Conservation (phyloP, 768 basidiomycete genomes). For the Fistulinella prunicolor region DNA sequence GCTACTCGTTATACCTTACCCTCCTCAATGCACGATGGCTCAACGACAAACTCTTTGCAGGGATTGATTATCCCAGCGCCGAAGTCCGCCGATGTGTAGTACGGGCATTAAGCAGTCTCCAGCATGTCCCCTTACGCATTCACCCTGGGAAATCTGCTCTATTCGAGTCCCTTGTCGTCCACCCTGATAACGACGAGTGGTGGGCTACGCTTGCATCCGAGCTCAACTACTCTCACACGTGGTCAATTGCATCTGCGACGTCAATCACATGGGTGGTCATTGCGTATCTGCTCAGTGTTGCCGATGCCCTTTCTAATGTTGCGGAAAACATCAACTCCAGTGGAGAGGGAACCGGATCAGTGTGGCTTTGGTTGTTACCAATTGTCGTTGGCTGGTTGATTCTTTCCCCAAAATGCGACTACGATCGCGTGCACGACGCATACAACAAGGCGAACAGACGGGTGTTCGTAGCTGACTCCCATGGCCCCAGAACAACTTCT, state of each 20-base stretch:
- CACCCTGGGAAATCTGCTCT: constrained; percentile 23
- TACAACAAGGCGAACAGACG: constrained; percentile 15
- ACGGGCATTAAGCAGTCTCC: constrained; percentile 37
- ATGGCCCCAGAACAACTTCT: neutral
- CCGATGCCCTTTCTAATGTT: constrained; percentile 16
- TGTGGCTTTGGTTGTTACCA: constrained; percentile 45
- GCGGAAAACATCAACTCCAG: constrained; percentile 26
- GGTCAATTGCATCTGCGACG: constrained; percentile 38
- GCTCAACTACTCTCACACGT: constrained; percentile 39
- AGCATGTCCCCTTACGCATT: constrained; percentile 40
- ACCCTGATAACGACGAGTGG: constrained; percentile 42
- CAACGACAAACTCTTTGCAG: constrained; percentile 30
- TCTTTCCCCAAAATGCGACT: constrained; percentile 40
- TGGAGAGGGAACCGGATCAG: constrained; percentile 38
- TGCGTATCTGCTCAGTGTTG: constrained; percentile 33
- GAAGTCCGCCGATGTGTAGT: constrained; percentile 22
- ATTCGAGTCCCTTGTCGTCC: constrained; percentile 41
- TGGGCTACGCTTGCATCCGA: constrained; percentile 35
- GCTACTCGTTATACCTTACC: constrained; percentile 43
- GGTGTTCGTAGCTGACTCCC: neutral
- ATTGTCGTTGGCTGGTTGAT: constrained; percentile 41
- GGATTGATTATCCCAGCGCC: constrained; percentile 24
- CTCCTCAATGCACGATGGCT: constrained; percentile 46
- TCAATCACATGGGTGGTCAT: constrained; percentile 45
- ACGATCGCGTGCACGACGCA: constrained; percentile 23